phyloP scores from a whole-genome alignment of 352 stramenopile species.

The Globisporangium uncinulatum region DNA sequence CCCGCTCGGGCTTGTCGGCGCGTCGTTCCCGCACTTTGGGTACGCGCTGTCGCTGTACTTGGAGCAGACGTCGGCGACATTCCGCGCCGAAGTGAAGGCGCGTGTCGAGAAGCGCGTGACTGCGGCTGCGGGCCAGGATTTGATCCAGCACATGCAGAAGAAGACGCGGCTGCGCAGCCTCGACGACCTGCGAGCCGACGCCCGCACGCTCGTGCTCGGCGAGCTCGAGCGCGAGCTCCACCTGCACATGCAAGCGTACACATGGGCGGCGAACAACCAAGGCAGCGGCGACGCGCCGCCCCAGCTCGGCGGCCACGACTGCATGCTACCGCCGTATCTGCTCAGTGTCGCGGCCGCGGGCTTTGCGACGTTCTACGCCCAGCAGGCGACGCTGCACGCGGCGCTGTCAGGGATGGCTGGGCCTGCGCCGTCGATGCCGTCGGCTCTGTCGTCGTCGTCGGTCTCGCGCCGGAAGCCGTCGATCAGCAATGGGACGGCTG shows the following conservation, averaged over 20 bases:
- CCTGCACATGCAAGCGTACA: constrained; percentile 65
- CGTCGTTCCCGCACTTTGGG: constrained; percentile 52
- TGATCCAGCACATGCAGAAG: constrained; percentile 82
- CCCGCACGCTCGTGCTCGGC: constrained; percentile 47
- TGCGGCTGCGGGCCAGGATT: constrained; percentile 55
- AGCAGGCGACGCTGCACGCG: constrained; percentile 36
- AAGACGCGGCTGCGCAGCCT: constrained; percentile 71
- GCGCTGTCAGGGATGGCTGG: constrained; percentile 12
- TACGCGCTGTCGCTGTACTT: constrained; percentile 65
- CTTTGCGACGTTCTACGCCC: constrained; percentile 53
- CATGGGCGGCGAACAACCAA: constrained; percentile 39
- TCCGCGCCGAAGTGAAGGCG: constrained; percentile 61
- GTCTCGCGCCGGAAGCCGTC: constrained; percentile 3
- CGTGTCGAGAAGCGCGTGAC: constrained; percentile 78
- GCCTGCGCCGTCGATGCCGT: background rate
- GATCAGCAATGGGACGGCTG: background rate
- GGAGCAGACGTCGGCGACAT: constrained; percentile 63
- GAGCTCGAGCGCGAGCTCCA: constrained; percentile 76
- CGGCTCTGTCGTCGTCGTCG: background rate
- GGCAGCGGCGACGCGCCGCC: constrained; percentile 2
- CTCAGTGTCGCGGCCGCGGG: constrained; percentile 49
- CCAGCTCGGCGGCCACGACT: constrained; percentile 6
- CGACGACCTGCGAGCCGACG: constrained; percentile 59
- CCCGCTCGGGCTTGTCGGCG: constrained; percentile 51
- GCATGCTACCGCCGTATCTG: constrained; percentile 45